A percentile compares a stretch with the other conserved stretches of the same genome.
These are phyloP conservation scores for Melampsora larici-populina DNA, from an alignment of 1,284 basidiomycete genomes.

Conservation along the genomic window DNA sequence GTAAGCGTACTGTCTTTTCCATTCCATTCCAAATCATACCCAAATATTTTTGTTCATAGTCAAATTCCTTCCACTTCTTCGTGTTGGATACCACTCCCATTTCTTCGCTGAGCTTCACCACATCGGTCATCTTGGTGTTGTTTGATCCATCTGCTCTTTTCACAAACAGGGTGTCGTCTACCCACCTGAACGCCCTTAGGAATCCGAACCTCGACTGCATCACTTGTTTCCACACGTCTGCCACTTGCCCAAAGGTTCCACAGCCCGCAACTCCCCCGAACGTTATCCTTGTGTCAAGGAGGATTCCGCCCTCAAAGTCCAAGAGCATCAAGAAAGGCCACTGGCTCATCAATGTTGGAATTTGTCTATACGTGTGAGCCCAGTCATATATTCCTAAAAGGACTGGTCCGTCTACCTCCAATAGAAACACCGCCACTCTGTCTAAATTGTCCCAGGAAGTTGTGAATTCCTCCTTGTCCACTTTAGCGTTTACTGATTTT, in stretches of 20 bases:
- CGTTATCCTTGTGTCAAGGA: background rate
- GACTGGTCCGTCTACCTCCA: background rate
- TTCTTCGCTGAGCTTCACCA: background rate
- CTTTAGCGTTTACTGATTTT: background rate
- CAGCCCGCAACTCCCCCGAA: conserved; percentile 15
- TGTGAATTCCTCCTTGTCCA: background rate
- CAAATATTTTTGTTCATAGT: no score
- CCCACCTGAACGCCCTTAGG: background rate
- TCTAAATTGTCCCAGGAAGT: no score
- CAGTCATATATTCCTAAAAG: background rate
- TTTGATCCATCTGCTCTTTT: background rate
- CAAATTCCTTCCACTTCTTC: background rate
- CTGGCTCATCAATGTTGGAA: background rate
- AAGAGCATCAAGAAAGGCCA: conserved; percentile 2
- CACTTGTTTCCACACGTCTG: background rate
- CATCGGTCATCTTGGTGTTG: background rate
- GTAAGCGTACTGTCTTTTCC: background rate
- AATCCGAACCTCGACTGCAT: background rate
- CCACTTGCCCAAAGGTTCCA: background rate
- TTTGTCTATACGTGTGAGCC: conserved; percentile 13
- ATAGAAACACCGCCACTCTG: no score
- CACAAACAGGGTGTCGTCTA: background rate
- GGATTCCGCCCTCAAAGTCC: no score
- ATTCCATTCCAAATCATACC: background rate
- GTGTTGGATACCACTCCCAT: background rate